phyloP scores from a whole-genome alignment of 2,329 filamentous ascomycete genomes.

The Microdochium paspali region DNA sequence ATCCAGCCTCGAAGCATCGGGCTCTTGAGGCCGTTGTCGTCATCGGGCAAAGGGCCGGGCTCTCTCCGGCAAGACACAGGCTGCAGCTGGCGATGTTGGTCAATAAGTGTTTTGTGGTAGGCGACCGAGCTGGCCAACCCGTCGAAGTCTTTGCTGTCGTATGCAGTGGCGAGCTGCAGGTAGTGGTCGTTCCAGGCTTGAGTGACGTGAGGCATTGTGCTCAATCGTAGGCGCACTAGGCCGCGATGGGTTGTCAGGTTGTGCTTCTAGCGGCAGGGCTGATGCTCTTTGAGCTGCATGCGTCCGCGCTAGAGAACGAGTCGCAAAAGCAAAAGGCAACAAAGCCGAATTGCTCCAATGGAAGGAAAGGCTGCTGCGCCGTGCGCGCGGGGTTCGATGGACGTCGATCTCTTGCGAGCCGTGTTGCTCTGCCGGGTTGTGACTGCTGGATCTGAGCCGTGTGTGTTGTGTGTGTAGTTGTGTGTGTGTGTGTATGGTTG shows the following conservation, averaged over 20 bases:
- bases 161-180: conserved; percentile 6
- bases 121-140: conserved; percentile 11
- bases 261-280: not conserved
- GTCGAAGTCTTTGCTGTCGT: conserved; percentile 4
- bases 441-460: too few relatives aligned
- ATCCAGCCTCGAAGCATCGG: not conserved
- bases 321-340: too few relatives aligned
- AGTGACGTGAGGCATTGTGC: conserved; percentile 2
- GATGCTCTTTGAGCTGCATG: too few relatives aligned
- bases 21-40: not conserved
- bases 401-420: too few relatives aligned
- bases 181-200: conserved; percentile 6
- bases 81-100: conserved; percentile 7
- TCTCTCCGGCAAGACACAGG: not conserved
- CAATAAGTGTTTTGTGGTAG: conserved; percentile 15
- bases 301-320: too few relatives aligned
- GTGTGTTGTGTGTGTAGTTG: too few relatives aligned
- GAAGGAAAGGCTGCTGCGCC: too few relatives aligned
- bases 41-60: not conserved
- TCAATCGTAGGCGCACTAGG: not conserved
- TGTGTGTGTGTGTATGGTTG: too few relatives aligned
- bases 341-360: too few relatives aligned
- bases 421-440: too few relatives aligned
- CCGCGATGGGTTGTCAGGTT: not conserved
- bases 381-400: too few relatives aligned